A percentile compares a stretch with the other conserved stretches of the same genome.
phyloP scores from a whole-genome alignment of 352 stramenopile genomes.

The Pilasporangium apinafurcum region DNA sequence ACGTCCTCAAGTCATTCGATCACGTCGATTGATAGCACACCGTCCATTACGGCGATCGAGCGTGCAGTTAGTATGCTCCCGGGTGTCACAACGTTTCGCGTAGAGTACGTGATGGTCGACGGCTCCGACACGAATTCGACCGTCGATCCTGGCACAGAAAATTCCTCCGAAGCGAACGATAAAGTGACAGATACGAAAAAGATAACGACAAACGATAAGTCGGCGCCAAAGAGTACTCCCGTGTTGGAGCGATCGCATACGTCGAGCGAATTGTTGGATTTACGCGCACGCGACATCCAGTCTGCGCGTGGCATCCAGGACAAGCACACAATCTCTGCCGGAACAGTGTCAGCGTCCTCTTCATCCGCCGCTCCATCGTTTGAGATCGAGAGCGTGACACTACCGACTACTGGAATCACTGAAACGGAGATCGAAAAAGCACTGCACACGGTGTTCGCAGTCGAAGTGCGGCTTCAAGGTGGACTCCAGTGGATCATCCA shows the following conservation, averaged over 20 bases:
- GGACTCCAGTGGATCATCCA: slow-evolving; percentile 85
- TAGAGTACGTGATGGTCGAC: slow-evolving; percentile 16
- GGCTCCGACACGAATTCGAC: slow-evolving; percentile 9
- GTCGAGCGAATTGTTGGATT: slow-evolving; percentile 58
- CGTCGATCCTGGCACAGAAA: too few species aligned
- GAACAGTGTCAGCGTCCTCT: slow-evolving; percentile 23
- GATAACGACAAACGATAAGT: not conserved
- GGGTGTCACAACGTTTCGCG: slow-evolving; percentile 25
- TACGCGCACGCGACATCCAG: slow-evolving; percentile 42
- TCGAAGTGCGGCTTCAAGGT: slow-evolving; percentile 74
- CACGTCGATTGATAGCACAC: slow-evolving; percentile 33
- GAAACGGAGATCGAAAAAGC: slow-evolving; percentile 80
- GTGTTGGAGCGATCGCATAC: slow-evolving; percentile 67
- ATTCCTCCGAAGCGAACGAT: not conserved
- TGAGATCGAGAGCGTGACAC: slow-evolving; percentile 78
- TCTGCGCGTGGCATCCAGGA: slow-evolving; percentile 29
- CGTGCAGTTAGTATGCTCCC: slow-evolving; percentile 16
- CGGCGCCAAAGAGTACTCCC: slow-evolving; percentile 20
- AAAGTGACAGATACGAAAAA: not conserved
- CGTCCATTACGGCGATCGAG: slow-evolving; percentile 36
- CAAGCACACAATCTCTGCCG: too few species aligned
- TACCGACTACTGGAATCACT: slow-evolving; percentile 60
- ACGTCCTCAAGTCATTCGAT: slow-evolving; percentile 26
- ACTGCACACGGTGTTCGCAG: slow-evolving; percentile 73
- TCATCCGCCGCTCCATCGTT: slow-evolving; percentile 46